phyloP scores from a whole-genome alignment of 768 basidiomycete species.

The Termitomyces sp. region DNA sequence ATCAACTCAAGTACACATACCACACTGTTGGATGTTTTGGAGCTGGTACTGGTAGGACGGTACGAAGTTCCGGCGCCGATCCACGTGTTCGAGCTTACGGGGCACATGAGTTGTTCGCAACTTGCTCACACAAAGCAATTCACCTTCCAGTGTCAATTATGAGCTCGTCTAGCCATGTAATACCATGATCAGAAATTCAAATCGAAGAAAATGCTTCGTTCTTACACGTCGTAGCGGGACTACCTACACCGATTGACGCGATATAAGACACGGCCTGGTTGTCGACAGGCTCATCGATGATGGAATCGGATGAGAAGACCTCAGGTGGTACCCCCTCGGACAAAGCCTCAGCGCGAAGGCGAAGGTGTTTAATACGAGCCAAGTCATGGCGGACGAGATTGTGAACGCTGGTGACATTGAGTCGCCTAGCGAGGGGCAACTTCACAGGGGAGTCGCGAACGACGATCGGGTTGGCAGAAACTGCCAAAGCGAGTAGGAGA shows the following conservation, averaged over 20 bases:
- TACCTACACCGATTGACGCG: conserved; percentile 47
- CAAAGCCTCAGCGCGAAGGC: conserved; percentile 31
- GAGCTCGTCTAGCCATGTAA: conserved; percentile 34
- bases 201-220: not conserved
- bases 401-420: conserved; percentile 44
- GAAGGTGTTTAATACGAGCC: conserved; percentile 41
- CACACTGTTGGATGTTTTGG: conserved; percentile 38
- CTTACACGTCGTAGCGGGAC: conserved; percentile 47
- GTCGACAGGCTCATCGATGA: conserved; percentile 34
- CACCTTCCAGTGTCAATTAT: conserved; percentile 59
- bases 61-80: conserved; percentile 53
- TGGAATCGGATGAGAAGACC: conserved; percentile 14
- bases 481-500: conserved; percentile 41
- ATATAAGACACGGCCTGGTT: conserved; percentile 38
- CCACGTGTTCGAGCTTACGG: conserved; percentile 61
- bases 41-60: conserved; percentile 44
- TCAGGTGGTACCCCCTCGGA: conserved; percentile 18
- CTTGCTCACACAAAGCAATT: not conserved
- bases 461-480: conserved; percentile 40
- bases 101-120: not conserved
- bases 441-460: conserved; percentile 36
- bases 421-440: conserved; percentile 45
- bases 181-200: not conserved
- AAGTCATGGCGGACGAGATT: conserved; percentile 49
- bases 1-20: conserved; percentile 27